These are phyloP conservation scores for Metarhizium sp. DNA, from an alignment of 2,329 filamentous ascomycete genomes.

Conservation along the genomic window DNA sequence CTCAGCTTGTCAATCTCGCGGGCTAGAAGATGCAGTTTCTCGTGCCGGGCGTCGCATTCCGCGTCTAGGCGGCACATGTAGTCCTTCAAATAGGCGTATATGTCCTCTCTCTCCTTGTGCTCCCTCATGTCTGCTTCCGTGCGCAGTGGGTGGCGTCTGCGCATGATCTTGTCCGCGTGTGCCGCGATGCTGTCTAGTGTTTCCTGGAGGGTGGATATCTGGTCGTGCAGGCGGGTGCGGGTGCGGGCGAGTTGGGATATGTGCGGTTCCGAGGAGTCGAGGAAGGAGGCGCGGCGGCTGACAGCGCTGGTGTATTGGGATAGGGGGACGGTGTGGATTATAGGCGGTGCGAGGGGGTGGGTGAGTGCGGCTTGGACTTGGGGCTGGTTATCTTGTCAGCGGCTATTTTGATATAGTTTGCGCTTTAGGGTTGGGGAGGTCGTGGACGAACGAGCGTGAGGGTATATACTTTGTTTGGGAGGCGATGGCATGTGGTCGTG, in stretches of 20 bases:
- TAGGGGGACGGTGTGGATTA: constrained; percentile 13
- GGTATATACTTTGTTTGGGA: neutral
- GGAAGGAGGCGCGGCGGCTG: constrained; percentile 11
- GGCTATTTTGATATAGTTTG: too few relatives aligned
- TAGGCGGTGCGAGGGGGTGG: constrained; percentile 8
- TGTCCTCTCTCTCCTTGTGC: constrained; percentile 9
- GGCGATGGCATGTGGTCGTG: neutral
- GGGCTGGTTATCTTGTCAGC: constrained; percentile 3
- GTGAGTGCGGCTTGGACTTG: constrained; percentile 12
- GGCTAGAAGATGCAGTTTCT: constrained; percentile 7
- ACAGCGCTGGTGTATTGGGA: constrained; percentile 10
- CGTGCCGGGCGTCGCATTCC: constrained; percentile 2
- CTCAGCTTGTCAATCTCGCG: constrained; percentile 6
- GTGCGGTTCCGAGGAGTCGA: constrained; percentile 3
- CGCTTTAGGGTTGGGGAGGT: constrained; percentile 11
- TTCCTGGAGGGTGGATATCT: constrained; percentile 6
- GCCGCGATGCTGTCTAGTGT: neutral
- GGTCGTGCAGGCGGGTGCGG: constrained; percentile 6
- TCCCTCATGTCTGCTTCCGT: neutral
- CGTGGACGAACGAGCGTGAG: neutral
- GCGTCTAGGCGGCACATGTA: constrained; percentile 11
- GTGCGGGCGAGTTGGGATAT: constrained; percentile 6
- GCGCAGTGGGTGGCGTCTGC: neutral
- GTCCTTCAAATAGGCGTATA: constrained; percentile 17
- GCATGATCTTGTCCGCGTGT: neutral